Percentiles rank a stretch among this genome's conserved stretches.
These are phyloP conservation scores for Kalmusia sp. DNA, from an alignment of 2,329 filamentous ascomycete species.

Conservation along the genomic window DNA sequence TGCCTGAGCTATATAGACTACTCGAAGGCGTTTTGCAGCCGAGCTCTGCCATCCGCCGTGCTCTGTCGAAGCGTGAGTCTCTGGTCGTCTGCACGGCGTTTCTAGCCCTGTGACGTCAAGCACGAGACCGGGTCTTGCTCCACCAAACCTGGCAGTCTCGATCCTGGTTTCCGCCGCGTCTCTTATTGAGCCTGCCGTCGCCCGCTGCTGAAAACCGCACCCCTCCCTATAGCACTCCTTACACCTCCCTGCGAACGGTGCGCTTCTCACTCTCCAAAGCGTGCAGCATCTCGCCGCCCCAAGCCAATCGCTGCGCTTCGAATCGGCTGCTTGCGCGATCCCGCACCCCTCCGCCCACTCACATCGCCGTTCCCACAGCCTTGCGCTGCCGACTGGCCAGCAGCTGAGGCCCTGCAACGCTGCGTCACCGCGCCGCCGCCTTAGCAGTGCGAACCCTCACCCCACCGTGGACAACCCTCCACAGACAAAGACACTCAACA, in stretches of 20 bases:
- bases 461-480: background rate
- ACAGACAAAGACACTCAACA: background rate
- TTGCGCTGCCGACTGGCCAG: slow-evolving; percentile 1
- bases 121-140: slow-evolving; percentile 10
- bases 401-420: background rate
- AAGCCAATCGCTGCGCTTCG: slow-evolving; percentile 13
- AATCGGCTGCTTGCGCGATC: too few relatives aligned
- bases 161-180: slow-evolving; percentile 14
- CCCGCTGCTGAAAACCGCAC: slow-evolving; percentile 9
- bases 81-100: slow-evolving; percentile 2
- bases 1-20: background rate
- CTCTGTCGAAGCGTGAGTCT: background rate
- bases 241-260: slow-evolving; percentile 2
- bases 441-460: slow-evolving; percentile 1
- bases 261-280: slow-evolving; percentile 8
- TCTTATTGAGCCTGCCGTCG: slow-evolving; percentile 12
- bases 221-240: slow-evolving; percentile 7
- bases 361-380: slow-evolving; percentile 3
- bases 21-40: background rate
- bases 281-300: background rate
- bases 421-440: slow-evolving; percentile 7
- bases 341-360: slow-evolving; percentile 16
- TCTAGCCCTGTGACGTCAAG: slow-evolving; percentile 17
- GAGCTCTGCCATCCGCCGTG: background rate
- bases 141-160: slow-evolving; percentile 20